phyloP scores from a whole-genome alignment of 2,329 filamentous ascomycete genomes.

The Fusarium foetens region DNA sequence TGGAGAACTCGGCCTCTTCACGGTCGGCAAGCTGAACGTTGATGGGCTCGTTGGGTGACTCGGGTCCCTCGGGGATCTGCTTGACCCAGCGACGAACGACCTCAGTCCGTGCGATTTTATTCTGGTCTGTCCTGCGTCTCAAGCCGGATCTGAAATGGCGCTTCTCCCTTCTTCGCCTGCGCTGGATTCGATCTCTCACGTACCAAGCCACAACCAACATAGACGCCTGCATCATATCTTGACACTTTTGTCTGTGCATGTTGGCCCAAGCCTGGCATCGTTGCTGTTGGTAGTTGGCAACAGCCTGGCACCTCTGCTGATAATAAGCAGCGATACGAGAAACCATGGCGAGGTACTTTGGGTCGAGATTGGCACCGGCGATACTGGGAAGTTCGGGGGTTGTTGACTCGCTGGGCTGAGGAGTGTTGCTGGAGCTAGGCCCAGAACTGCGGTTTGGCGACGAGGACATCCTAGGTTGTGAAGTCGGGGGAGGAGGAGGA shows the following conservation, averaged over 20 bases:
- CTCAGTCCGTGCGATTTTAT: constrained; percentile 54
- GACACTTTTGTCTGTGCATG: constrained; percentile 58
- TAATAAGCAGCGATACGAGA: constrained; percentile 61
- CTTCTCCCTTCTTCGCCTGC: constrained; percentile 55
- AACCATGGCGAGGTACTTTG: constrained; percentile 57
- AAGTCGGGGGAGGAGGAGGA: constrained; percentile 40
- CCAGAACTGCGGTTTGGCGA: constrained; percentile 35
- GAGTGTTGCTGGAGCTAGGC: constrained; percentile 26
- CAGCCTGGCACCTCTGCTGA: constrained; percentile 59
- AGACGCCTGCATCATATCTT: constrained; percentile 60
- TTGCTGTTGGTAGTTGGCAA: constrained; percentile 60
- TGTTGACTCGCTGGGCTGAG: constrained; percentile 35
- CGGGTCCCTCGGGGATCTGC: constrained; percentile 50
- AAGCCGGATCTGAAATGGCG: constrained; percentile 55
- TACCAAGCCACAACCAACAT: constrained; percentile 63
- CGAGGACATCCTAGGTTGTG: constrained; percentile 39
- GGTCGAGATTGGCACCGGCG: constrained; percentile 49
- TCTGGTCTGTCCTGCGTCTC: constrained; percentile 46
- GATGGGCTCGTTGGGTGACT: constrained; percentile 46
- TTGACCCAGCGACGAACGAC: constrained; percentile 57
- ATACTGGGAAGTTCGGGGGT: constrained; percentile 38
- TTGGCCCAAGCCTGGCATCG: constrained; percentile 60
- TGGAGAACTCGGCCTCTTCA: constrained; percentile 54
- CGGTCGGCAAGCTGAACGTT: constrained; percentile 47
- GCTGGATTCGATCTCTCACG: constrained; percentile 58